Percentiles rank a stretch among this genome's conserved stretches.
Conservation (phyloP, 441 rosid species). For the Mallotus japonicus region DNA sequence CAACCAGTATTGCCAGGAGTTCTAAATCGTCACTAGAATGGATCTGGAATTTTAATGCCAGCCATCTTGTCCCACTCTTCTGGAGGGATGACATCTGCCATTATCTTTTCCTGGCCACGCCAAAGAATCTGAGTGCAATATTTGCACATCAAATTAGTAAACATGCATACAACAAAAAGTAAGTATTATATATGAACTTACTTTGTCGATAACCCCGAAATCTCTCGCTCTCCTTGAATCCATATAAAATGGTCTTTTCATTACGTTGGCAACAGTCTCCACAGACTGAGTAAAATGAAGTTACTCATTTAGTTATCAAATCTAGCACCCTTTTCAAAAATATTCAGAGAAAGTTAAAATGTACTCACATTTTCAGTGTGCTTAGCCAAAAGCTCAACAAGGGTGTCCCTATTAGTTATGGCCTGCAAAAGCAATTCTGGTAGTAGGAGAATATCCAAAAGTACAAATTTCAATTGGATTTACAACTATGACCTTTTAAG, state of each 20-base stretch:
- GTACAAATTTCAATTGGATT: background rate
- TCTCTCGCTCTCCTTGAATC: conserved; percentile 69
- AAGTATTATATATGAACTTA: conserved; percentile 22
- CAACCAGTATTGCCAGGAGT: background rate
- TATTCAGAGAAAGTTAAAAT: conserved; percentile 4
- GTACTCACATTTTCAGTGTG: conserved; percentile 80
- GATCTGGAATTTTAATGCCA: conserved; percentile 46
- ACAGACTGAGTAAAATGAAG: conserved; percentile 43
- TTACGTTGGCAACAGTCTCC: conserved; percentile 59
- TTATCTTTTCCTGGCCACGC: conserved; percentile 72
- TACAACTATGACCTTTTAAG: conserved; percentile 1
- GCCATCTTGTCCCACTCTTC: conserved; percentile 68
- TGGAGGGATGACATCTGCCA: conserved; percentile 57
- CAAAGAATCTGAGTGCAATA: conserved; percentile 54
- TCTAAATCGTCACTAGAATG: conserved; percentile 30
- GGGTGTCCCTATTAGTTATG: conserved; percentile 57
- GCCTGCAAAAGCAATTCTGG: conserved; percentile 45
- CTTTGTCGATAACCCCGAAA: conserved; percentile 86
- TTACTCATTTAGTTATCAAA: conserved; percentile 14
- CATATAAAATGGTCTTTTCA: conserved; percentile 75
- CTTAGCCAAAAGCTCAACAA: conserved; percentile 75
- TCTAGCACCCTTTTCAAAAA: background rate
- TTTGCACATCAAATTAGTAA: background rate
- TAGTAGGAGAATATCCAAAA: background rate
- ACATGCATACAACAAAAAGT: background rate